Conservation (phyloP, 2,329 filamentous ascomycete species). For the Bimuria novae-zelandiae region DNA sequence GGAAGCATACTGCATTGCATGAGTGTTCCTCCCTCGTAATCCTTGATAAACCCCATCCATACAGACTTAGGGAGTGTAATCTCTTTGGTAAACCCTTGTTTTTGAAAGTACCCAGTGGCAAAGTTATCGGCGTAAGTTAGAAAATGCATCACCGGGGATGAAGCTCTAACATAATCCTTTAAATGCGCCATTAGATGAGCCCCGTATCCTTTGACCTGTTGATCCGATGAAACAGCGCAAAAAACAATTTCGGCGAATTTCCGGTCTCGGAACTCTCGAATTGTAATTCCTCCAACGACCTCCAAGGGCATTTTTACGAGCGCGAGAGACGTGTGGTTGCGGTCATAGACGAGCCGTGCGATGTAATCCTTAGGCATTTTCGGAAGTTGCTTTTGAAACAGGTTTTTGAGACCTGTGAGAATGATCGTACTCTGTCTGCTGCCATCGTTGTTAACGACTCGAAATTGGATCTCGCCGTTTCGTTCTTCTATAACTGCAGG, state of each 20-base stretch:
- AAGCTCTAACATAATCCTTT: slow-evolving; percentile 97
- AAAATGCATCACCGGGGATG: slow-evolving; percentile 97
- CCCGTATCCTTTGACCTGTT: slow-evolving; percentile 98
- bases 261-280: slow-evolving; percentile 88
- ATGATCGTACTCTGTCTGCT: slow-evolving; percentile 88
- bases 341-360: slow-evolving; percentile 93
- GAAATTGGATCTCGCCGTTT: slow-evolving; percentile 92
- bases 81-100: slow-evolving; percentile 98
- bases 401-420: slow-evolving; percentile 91
- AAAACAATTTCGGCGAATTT: slow-evolving; percentile 98
- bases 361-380: slow-evolving; percentile 99
- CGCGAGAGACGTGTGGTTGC: slow-evolving; percentile 92
- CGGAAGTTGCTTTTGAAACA: slow-evolving; percentile 96
- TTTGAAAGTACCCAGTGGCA: slow-evolving; percentile 98
- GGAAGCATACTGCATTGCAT: slow-evolving; percentile 99
- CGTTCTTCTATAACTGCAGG: slow-evolving; percentile 92
- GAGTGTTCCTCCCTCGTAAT: slow-evolving; percentile 97
- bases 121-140: slow-evolving; percentile 99
- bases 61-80: slow-evolving; percentile 87
- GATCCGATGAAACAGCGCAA: slow-evolving; percentile 94
- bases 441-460: slow-evolving; percentile 96
- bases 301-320: slow-evolving; percentile 97
- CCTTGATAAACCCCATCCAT: slow-evolving; percentile 99
- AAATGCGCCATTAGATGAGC: slow-evolving; percentile 97
- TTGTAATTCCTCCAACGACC: slow-evolving; percentile 94